Percentiles rank a stretch among this genome's conserved stretches.
Conservation (phyloP, 306 rosid genomes). For the Lablab purpureus region DNA sequence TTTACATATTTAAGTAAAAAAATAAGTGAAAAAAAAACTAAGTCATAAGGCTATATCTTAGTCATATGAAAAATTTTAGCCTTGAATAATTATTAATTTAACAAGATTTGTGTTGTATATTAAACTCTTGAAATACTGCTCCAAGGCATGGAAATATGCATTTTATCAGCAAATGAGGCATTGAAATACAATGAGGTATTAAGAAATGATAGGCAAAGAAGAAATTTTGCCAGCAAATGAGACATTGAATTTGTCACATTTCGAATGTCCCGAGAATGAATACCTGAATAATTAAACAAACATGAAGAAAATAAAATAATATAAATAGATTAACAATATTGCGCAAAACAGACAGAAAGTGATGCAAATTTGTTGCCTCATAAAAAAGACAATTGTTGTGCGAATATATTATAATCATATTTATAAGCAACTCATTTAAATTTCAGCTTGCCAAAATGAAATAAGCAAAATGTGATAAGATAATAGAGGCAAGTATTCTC, state of each 20-base stretch:
- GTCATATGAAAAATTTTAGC: no score
- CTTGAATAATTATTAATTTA: no score
- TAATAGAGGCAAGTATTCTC: neutral
- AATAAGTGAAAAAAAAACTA: no score
- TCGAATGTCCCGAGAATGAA: conserved; percentile 94
- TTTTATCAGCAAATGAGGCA: no score
- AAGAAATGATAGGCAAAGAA: neutral
- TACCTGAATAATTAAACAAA: no score
- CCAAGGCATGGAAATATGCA: no score
- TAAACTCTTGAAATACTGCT: no score
- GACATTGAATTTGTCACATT: conserved; percentile 96
- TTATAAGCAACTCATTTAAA: neutral
- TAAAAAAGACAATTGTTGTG: neutral
- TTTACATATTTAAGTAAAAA: no score
- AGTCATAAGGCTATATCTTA: no score
- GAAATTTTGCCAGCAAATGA: conserved; percentile 75
- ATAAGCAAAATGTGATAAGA: conserved; percentile 21
- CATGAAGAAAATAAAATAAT: neutral
- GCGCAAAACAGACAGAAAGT: neutral
- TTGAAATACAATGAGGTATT: neutral
- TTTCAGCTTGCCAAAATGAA: neutral
- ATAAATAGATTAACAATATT: neutral
- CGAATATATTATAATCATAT: conserved; percentile 3
- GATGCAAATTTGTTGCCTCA: neutral
- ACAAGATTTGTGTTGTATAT: no score